These are phyloP conservation scores for Hibiscus mutabilis DNA, from an alignment of 345 rosid genomes.

Conservation along the genomic window DNA sequence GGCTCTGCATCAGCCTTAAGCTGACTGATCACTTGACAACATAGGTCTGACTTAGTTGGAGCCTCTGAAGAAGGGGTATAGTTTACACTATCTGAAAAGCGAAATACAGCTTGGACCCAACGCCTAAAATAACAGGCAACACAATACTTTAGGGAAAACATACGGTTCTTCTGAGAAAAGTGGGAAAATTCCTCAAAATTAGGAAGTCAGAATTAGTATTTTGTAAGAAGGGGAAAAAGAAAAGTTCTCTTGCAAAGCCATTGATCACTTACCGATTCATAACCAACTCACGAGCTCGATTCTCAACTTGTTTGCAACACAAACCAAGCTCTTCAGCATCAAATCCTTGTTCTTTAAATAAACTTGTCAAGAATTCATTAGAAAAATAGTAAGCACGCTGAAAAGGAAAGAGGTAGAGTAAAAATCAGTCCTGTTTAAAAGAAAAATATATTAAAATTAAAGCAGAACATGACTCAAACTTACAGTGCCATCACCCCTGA, in stretches of 20 bases:
- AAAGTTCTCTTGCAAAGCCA: background rate
- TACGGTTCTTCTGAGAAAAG: background rate
- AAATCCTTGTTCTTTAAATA: constrained; percentile 66
- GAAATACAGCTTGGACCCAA: constrained; percentile 88
- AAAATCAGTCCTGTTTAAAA: background rate
- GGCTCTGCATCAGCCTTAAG: constrained; percentile 19
- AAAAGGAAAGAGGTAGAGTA: constrained; percentile 13
- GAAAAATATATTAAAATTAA: constrained; percentile 2
- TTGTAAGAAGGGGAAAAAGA: background rate
- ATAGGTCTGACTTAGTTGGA: constrained; percentile 22
- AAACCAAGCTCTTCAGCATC: constrained; percentile 63
- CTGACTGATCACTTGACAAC: constrained; percentile 19
- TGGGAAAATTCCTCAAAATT: background rate
- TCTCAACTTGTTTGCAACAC: constrained; percentile 92
- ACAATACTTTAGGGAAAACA: background rate
- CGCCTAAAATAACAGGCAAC: constrained; percentile 36
- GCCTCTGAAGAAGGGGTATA: constrained; percentile 16
- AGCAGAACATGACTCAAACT: constrained; percentile 24
- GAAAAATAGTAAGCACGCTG: constrained; percentile 95
- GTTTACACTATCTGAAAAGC: constrained; percentile 24
- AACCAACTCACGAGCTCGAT: constrained; percentile 72
- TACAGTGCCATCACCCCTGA: constrained; percentile 97
- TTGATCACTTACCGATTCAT: constrained; percentile 58
- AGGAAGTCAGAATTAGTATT: background rate
- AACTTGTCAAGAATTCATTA: constrained; percentile 57